Percentiles rank a stretch among this genome's conserved stretches.
phyloP scores from a whole-genome alignment of 257 asterid species.

The Solanum lignicaule region DNA sequence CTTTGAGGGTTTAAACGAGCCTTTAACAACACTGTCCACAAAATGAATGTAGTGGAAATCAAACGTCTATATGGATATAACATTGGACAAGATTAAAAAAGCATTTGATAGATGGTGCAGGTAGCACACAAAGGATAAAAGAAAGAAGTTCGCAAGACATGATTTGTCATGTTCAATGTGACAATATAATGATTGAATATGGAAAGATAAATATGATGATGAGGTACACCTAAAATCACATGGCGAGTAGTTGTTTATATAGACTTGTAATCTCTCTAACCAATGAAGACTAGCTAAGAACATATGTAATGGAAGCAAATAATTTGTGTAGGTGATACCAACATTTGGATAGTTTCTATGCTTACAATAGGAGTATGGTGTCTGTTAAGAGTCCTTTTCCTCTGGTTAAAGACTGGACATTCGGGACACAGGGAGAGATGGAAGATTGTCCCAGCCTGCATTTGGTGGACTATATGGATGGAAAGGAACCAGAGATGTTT shows the following conservation, averaged over 20 bases:
- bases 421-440: too few relatives aligned
- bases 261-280: not conserved
- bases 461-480: too few relatives aligned
- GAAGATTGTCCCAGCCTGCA: too few relatives aligned
- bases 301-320: not conserved
- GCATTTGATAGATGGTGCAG: not conserved
- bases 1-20: not conserved
- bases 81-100: not conserved
- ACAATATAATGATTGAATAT: not conserved
- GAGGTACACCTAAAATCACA: not conserved
- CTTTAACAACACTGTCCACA: not conserved
- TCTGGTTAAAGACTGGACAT: not conserved
- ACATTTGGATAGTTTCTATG: not conserved
- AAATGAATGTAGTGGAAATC: not conserved
- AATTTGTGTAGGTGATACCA: not conserved
- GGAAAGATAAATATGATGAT: not conserved
- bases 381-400: not conserved
- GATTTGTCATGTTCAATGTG: not conserved
- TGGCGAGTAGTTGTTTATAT: not conserved
- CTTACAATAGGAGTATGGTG: not conserved
- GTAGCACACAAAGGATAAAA: not conserved
- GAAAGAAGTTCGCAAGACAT: not conserved
- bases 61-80: not conserved
- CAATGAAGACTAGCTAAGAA: not conserved
- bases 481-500: too few relatives aligned